phyloP scores from a whole-genome alignment of 2,329 filamentous ascomycete genomes.

The Fusarium sp. region DNA sequence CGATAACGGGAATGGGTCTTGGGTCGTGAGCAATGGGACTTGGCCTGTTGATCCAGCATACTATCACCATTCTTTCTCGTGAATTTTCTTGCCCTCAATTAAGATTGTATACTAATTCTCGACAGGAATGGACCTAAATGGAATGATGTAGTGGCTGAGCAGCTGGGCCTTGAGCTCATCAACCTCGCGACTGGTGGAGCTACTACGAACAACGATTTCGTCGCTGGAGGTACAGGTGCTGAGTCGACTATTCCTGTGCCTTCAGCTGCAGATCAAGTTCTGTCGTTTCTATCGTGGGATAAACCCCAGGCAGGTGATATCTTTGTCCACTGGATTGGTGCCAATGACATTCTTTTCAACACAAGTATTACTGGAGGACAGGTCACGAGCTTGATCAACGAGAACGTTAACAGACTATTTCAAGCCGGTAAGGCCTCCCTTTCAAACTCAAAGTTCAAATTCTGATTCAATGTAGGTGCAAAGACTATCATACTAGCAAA shows the following conservation, averaged over 20 bases:
- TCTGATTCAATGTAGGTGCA: background rate
- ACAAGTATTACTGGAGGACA: slow-evolving; percentile 21
- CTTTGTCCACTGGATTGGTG: slow-evolving; percentile 30
- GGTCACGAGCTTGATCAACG: slow-evolving; percentile 11
- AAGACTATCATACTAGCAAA: slow-evolving; percentile 16
- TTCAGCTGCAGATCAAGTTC: slow-evolving; percentile 16
- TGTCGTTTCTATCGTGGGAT: slow-evolving; percentile 8
- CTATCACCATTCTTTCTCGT: slow-evolving; percentile 28
- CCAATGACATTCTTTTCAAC: slow-evolving; percentile 27
- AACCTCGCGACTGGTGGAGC: slow-evolving; percentile 27
- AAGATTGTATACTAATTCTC: rapidly evolving
- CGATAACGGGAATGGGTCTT: slow-evolving; percentile 29
- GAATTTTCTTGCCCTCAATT: rapidly evolving
- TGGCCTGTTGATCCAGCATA: slow-evolving; percentile 31
- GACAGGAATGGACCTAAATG: slow-evolving; percentile 14
- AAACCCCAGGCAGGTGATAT: background rate
- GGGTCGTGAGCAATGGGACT: slow-evolving; percentile 24
- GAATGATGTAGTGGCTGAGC: slow-evolving; percentile 14
- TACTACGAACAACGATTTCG: slow-evolving; percentile 17
- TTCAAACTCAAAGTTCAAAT: rapidly evolving
- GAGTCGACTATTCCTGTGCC: slow-evolving; percentile 17
- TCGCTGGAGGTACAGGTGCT: slow-evolving; percentile 21
- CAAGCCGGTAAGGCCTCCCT: background rate
- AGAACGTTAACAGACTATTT: slow-evolving; percentile 1
- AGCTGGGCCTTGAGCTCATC: slow-evolving; percentile 12